phyloP scores from a whole-genome alignment of 371 early-diverging fungal genomes.

The Entomophthora muscae region DNA sequence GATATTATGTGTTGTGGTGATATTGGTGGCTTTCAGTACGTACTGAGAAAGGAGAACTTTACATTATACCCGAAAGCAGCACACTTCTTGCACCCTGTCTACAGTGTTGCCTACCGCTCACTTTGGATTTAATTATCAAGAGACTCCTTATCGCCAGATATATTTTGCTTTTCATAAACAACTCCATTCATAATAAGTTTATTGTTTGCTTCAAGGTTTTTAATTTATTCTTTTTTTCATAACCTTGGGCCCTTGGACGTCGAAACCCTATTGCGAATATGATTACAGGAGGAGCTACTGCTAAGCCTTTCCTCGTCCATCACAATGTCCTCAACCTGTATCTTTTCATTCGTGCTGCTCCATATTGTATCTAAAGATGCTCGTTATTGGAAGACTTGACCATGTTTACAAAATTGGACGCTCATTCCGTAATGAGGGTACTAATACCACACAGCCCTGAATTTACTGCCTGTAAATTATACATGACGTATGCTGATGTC shows the following conservation, averaged over 20 bases:
- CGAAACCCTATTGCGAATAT: slow-evolving; percentile 99
- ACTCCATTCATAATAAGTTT: slow-evolving; percentile 86
- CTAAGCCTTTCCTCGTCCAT: slow-evolving; percentile 98
- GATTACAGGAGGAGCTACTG: slow-evolving; percentile 99
- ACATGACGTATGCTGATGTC: slow-evolving; percentile 99
- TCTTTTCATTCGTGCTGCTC: slow-evolving; percentile 97
- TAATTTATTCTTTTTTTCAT: slow-evolving; percentile 89
- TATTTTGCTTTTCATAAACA: slow-evolving; percentile 99
- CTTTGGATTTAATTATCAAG: slow-evolving; percentile 93
- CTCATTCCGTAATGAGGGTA: slow-evolving; percentile 98
- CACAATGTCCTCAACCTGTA: slow-evolving; percentile 99
- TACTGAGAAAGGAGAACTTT: slow-evolving; percentile 92
- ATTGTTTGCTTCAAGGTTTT: slow-evolving; percentile 77
- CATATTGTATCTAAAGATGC: slow-evolving; percentile 98
- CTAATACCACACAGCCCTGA: slow-evolving; percentile 99
- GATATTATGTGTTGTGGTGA: slow-evolving; percentile 22
- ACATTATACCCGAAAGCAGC: slow-evolving; percentile 64
- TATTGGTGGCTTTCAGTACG: slow-evolving; percentile 47
- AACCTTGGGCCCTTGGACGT: slow-evolving; percentile 94
- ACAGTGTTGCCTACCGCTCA: slow-evolving; percentile 93
- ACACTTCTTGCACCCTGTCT: slow-evolving; percentile 89
- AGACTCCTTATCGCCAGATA: slow-evolving; percentile 94
- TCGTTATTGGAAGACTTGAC: slow-evolving; percentile 96
- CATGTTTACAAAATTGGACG: slow-evolving; percentile 99
- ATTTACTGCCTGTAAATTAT: slow-evolving; percentile 98